Conservation (phyloP, 495 filamentous ascomycete genomes). For the Evansstolkia leycettana region DNA sequence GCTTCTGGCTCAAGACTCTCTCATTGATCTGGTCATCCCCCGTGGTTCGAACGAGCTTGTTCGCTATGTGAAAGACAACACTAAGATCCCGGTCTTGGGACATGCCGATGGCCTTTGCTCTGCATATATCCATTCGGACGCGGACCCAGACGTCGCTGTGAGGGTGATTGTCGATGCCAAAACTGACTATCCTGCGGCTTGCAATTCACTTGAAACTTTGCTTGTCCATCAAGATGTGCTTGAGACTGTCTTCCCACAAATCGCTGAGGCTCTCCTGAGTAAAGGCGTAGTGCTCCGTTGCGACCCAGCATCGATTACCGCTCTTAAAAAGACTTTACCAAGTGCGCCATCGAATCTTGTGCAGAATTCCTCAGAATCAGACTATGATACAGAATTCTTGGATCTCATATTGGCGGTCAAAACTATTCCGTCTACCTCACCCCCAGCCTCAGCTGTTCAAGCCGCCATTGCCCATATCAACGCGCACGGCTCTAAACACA, state of each 20-base stretch:
- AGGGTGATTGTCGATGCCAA: constrained; percentile 87
- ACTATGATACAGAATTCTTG: constrained; percentile 86
- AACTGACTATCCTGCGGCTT: constrained; percentile 88
- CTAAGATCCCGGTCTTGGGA: constrained; percentile 89
- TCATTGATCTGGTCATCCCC: constrained; percentile 93
- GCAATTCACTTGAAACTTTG: constrained; percentile 83
- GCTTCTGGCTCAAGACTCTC: constrained; percentile 67
- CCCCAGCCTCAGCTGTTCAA: constrained; percentile 32
- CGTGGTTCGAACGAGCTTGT: constrained; percentile 91
- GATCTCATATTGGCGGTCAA: constrained; percentile 77
- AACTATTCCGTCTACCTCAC: constrained; percentile 39
- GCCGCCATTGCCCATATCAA: constrained; percentile 85
- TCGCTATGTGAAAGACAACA: constrained; percentile 74
- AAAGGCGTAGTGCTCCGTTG: constrained; percentile 80
- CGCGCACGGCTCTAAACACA: constrained; percentile 83
- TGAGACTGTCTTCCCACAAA: constrained; percentile 49
- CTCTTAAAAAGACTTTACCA: constrained; percentile 32
- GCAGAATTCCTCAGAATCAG: constrained; percentile 49
- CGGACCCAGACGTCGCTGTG: constrained; percentile 55
- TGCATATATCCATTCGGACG: constrained; percentile 76
- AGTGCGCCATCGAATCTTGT: constrained; percentile 31
- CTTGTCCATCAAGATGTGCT: constrained; percentile 71
- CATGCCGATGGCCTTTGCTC: constrained; percentile 93
- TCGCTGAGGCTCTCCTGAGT: constrained; percentile 57
- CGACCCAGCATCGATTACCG: constrained; percentile 52